These are phyloP conservation scores for Gamarada debralockiae DNA, from an alignment of 495 filamentous ascomycete genomes.

Conservation along the genomic window DNA sequence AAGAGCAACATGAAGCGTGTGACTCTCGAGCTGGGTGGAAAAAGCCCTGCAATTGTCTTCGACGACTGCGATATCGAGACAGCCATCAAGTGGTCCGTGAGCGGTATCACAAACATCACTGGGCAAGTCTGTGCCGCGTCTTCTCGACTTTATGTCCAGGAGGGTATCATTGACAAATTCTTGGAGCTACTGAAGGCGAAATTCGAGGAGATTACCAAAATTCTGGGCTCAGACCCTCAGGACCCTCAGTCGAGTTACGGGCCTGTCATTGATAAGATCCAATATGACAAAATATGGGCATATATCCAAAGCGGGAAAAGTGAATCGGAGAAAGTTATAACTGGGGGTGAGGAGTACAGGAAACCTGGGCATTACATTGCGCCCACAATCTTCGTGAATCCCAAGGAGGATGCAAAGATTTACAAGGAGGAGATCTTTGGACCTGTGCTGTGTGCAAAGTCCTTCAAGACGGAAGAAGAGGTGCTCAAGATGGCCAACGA, in stretches of 20 bases:
- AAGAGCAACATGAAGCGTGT: slow-evolving; percentile 83
- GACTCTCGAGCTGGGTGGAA: slow-evolving; percentile 88
- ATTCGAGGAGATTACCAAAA: slow-evolving; percentile 22
- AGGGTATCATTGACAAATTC: slow-evolving; percentile 49
- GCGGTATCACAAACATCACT: too few species aligned
- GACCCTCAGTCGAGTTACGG: slow-evolving; percentile 59
- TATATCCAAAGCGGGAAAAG: slow-evolving; percentile 57
- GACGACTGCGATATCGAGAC: slow-evolving; percentile 79
- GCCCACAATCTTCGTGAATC: slow-evolving; percentile 43
- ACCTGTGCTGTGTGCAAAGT: slow-evolving; percentile 44
- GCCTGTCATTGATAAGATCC: slow-evolving; percentile 59
- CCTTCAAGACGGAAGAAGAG: slow-evolving; percentile 58
- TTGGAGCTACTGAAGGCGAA: slow-evolving; percentile 26
- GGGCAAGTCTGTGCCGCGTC: slow-evolving; percentile 51
- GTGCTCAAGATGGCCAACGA: slow-evolving; percentile 73
- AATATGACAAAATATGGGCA: slow-evolving; percentile 53
- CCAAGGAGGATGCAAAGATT: slow-evolving; percentile 27
- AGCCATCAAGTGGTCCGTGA: too few species aligned
- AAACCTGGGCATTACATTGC: slow-evolving; percentile 37
- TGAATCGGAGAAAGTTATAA: slow-evolving; percentile 39
- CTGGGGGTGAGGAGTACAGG: not conserved
- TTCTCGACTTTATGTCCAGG: slow-evolving; percentile 50
- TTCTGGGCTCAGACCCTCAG: slow-evolving; percentile 53
- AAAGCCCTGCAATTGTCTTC: slow-evolving; percentile 81
- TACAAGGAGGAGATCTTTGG: slow-evolving; percentile 54